These are phyloP conservation scores for Coriaria nepalensis DNA, from an alignment of 306 rosid genomes.

Conservation along the genomic window DNA sequence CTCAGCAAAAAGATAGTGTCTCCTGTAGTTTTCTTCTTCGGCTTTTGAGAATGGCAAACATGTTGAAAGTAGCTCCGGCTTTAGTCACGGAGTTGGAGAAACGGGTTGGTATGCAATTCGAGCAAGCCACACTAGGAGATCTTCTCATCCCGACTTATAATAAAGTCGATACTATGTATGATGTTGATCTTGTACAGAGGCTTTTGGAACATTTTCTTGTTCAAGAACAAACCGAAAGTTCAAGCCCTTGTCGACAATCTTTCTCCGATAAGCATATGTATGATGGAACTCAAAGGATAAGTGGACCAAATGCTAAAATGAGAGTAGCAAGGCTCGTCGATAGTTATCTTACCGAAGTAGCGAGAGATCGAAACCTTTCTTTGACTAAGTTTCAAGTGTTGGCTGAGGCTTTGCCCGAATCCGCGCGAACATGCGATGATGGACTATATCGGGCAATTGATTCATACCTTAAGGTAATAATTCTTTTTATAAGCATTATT, in stretches of 20 bases:
- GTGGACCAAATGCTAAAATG: slow-evolving; percentile 60
- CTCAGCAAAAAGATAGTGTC: slow-evolving; percentile 90
- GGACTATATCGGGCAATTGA: slow-evolving; percentile 97
- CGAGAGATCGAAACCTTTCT: slow-evolving; percentile 85
- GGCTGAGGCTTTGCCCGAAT: slow-evolving; percentile 98
- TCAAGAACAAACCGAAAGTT: slow-evolving; percentile 74
- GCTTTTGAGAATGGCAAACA: slow-evolving; percentile 79
- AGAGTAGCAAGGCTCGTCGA: slow-evolving; percentile 96
- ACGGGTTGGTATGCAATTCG: slow-evolving; percentile 97
- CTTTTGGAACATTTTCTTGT: slow-evolving; percentile 89
- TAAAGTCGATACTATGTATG: slow-evolving; percentile 63
- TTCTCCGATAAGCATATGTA: slow-evolving; percentile 44
- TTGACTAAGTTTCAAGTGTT: slow-evolving; percentile 94
- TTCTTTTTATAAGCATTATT: not conserved
- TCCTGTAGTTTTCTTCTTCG: slow-evolving; percentile 87
- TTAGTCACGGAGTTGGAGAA: slow-evolving; percentile 86
- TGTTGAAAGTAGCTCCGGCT: slow-evolving; percentile 85
- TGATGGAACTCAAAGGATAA: slow-evolving; percentile 29
- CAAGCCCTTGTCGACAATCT: slow-evolving; percentile 55
- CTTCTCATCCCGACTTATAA: slow-evolving; percentile 66
- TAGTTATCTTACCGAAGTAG: slow-evolving; percentile 90
- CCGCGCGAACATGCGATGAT: slow-evolving; percentile 92
- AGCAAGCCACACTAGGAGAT: slow-evolving; percentile 72
- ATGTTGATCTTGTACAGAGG: slow-evolving; percentile 91
- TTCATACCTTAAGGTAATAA: slow-evolving; percentile 79